These are phyloP conservation scores for Plasmodium adleri DNA, from an alignment of 169 alveolate genomes.

Conservation along the genomic window DNA sequence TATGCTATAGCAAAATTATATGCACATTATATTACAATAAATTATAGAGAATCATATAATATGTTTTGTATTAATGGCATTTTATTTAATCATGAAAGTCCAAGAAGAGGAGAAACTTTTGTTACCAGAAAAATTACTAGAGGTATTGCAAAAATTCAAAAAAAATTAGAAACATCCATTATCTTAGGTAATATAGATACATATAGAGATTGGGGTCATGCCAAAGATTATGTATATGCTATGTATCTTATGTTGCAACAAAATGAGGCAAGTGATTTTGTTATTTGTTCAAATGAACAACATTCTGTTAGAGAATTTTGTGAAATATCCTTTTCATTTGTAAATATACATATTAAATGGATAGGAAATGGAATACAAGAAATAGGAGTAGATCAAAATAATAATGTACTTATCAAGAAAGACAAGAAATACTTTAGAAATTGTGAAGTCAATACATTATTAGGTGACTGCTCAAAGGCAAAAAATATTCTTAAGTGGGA, in stretches of 20 bases:
- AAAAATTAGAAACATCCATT: constrained; percentile 33
- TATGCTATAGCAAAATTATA: constrained; percentile 88
- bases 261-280: constrained; percentile 82
- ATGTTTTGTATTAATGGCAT: constrained; percentile 87
- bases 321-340: constrained; percentile 76
- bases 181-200: constrained; percentile 85
- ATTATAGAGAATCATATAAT: constrained; percentile 83
- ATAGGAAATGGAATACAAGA: constrained; percentile 78
- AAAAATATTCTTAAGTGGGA: constrained; percentile 77
- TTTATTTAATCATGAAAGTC: constrained; percentile 89
- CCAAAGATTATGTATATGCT: constrained; percentile 85
- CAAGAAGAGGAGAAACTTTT: constrained; percentile 86
- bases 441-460: constrained; percentile 79
- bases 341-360: constrained; percentile 78
- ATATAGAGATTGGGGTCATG: constrained; percentile 90
- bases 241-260: constrained; percentile 87
- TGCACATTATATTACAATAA: constrained; percentile 81
- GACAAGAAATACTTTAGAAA: constrained; percentile 79
- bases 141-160: constrained; percentile 81
- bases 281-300: constrained; percentile 82
- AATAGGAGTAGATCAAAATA: constrained; percentile 72
- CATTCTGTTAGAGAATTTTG: constrained; percentile 79
- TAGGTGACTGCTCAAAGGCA: constrained; percentile 84
- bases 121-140: constrained; percentile 86
- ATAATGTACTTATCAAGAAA: constrained; percentile 49